These are phyloP conservation scores for Asclepias syriaca DNA, from an alignment of 257 asterid genomes.

Conservation along the genomic window DNA sequence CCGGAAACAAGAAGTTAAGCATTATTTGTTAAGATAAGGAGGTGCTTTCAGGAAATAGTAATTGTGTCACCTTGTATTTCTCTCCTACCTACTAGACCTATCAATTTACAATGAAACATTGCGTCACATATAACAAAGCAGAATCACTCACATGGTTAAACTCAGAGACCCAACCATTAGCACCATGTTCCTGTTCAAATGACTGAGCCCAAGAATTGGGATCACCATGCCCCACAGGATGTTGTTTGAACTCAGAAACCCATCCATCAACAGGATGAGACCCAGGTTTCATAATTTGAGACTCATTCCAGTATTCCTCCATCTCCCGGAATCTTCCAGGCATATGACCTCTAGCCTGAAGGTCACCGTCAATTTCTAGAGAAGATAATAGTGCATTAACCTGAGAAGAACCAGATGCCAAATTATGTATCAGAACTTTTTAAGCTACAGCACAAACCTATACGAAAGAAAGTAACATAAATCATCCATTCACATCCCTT, in stretches of 20 bases:
- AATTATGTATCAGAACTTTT: background rate
- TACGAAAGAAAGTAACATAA: too few species aligned
- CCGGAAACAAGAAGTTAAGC: background rate
- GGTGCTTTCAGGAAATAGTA: background rate
- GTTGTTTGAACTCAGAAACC: conserved; percentile 71
- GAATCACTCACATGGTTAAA: conserved; percentile 64
- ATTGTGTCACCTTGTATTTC: background rate
- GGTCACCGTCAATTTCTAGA: conserved; percentile 75
- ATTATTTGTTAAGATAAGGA: background rate
- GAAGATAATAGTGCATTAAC: conserved; percentile 87
- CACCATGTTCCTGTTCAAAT: conserved; percentile 85
- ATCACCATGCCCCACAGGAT: conserved; percentile 49
- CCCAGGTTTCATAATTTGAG: conserved; percentile 64
- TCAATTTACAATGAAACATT: background rate
- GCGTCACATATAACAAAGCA: conserved; percentile 7
- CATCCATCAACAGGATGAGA: conserved; percentile 75
- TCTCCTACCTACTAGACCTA: background rate
- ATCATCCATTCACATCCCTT: background rate
- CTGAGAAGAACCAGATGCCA: conserved; percentile 38
- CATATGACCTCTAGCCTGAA: conserved; percentile 61
- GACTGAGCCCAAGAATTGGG: conserved; percentile 86
- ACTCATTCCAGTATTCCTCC: conserved; percentile 93
- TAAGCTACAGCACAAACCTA: background rate
- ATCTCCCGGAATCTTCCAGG: conserved; percentile 76
- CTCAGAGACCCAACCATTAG: conserved; percentile 97